phyloP scores from a whole-genome alignment of 2,329 filamentous ascomycete genomes.

The Anthostomella pinea region DNA sequence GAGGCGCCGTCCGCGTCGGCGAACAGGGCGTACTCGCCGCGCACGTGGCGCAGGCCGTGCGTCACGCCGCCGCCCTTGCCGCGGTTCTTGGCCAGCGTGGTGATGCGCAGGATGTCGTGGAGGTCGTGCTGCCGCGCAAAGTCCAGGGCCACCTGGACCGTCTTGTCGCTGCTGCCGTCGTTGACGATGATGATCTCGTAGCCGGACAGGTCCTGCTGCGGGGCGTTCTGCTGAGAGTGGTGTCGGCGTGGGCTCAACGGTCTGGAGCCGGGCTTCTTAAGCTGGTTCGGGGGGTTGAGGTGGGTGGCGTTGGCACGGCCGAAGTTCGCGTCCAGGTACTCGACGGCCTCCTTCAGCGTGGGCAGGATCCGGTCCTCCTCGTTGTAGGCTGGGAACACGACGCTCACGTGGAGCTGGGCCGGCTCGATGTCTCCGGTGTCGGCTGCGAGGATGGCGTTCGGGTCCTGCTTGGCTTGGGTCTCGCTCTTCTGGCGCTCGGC shows the following conservation, averaged over 20 bases:
- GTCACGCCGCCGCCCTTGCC: conserved; percentile 95
- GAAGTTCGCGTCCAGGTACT: conserved; percentile 77
- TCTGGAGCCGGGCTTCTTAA: conserved; percentile 29
- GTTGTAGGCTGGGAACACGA: conserved; percentile 95
- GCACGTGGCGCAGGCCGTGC: conserved; percentile 88
- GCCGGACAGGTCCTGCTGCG: conserved; percentile 46
- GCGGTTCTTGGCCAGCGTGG: conserved; percentile 75
- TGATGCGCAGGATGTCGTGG: conserved; percentile 76
- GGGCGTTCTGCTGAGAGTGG: conserved; percentile 35
- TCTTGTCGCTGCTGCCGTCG: conserved; percentile 83
- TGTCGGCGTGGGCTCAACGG: conserved; percentile 32
- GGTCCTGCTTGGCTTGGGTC: conserved; percentile 33
- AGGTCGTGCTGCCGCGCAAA: conserved; percentile 74
- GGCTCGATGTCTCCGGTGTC: conserved; percentile 64
- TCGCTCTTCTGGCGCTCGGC: conserved; percentile 55
- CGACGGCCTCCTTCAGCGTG: conserved; percentile 88
- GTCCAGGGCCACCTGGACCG: conserved; percentile 72
- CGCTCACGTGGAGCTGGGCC: conserved; percentile 79
- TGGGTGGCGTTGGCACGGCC: conserved; percentile 45
- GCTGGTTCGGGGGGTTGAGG: conserved; percentile 21
- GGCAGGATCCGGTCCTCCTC: conserved; percentile 79
- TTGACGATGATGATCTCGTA: conserved; percentile 94
- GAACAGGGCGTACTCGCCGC: conserved; percentile 86
- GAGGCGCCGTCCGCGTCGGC: conserved; percentile 95
- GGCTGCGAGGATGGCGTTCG: conserved; percentile 38